Percentiles rank a stretch among this genome's conserved stretches.
Conservation (phyloP, 805 yeast genomes). For the Saccharomycopsis malanga region DNA sequence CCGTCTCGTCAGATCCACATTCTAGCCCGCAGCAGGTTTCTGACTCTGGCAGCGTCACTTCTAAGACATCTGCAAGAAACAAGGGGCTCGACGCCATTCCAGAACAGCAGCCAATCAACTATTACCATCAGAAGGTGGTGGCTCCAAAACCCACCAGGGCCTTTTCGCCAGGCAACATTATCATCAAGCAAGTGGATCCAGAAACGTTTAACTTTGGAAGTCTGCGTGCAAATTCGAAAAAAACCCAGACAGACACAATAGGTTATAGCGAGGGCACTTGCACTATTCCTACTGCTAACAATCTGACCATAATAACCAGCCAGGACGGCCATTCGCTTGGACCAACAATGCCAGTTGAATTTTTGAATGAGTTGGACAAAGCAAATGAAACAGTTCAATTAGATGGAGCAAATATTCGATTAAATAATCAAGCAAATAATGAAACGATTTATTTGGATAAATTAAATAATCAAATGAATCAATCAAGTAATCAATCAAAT, state of each 20-base stretch:
- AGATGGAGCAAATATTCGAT: no score
- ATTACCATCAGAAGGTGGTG: neutral
- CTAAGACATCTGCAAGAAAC: neutral
- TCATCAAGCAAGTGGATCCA: slow-evolving; percentile 4
- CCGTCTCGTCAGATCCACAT: neutral
- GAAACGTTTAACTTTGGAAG: neutral
- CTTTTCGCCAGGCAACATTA: neutral
- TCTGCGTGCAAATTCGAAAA: neutral
- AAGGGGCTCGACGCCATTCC: neutral
- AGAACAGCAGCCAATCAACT: neutral
- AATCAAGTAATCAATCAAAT: no score
- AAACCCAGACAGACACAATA: neutral
- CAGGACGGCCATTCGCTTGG: no score
- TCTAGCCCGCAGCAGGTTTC: neutral
- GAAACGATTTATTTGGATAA: no score
- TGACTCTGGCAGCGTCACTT: neutral
- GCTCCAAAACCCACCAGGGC: slow-evolving; percentile 5
- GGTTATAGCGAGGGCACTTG: neutral
- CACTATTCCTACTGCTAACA: slow-evolving; percentile 1
- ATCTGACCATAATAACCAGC: slow-evolving; percentile 4
- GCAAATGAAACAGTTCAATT: no score
- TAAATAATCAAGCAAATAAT: no score
- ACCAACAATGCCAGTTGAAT: no score
- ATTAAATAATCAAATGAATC: no score
- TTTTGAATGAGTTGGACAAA: no score